phyloP scores from a whole-genome alignment of 805 yeast genomes.

The Sungouiozyma ichnusensis region DNA sequence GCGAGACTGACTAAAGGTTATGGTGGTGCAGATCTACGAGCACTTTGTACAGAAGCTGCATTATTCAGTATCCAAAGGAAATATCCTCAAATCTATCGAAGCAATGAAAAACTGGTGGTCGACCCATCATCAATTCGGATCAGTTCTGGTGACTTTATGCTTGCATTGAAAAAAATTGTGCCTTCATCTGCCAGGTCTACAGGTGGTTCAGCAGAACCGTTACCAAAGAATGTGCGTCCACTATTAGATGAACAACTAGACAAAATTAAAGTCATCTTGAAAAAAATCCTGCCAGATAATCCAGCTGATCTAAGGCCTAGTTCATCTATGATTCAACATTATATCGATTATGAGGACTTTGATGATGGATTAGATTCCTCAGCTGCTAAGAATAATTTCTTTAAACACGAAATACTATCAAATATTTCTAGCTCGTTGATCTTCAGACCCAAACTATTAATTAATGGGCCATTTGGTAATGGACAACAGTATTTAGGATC shows the following conservation, averaged over 20 bases:
- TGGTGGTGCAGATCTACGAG: constrained; percentile 95
- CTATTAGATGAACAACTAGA: constrained; percentile 45
- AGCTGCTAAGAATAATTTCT: constrained; percentile 38
- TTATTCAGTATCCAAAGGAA: constrained; percentile 81
- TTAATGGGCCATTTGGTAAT: constrained; percentile 64
- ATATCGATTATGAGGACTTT: constrained; percentile 24
- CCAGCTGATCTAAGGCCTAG: constrained; percentile 10
- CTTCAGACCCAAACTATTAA: constrained; percentile 70
- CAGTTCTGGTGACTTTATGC: constrained; percentile 71
- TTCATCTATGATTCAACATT: constrained; percentile 26
- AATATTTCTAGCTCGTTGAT: constrained; percentile 48
- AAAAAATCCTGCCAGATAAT: constrained; percentile 49
- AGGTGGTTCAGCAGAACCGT: constrained; percentile 59
- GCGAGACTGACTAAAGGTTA: constrained; percentile 86
- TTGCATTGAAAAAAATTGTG: constrained; percentile 74
- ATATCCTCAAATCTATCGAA: constrained; percentile 83
- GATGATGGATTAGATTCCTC: constrained; percentile 18
- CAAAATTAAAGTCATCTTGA: constrained; percentile 37
- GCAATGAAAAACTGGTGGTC: constrained; percentile 61
- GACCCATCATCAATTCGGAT: constrained; percentile 65
- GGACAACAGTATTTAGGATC: constrained; percentile 83
- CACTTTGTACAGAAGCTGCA: constrained; percentile 93
- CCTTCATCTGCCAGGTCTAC: constrained; percentile 90
- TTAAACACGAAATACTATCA: constrained; percentile 50
- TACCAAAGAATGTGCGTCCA: constrained; percentile 64